phyloP scores from a whole-genome alignment of 768 basidiomycete species.

The Guyanaporus albipodus region DNA sequence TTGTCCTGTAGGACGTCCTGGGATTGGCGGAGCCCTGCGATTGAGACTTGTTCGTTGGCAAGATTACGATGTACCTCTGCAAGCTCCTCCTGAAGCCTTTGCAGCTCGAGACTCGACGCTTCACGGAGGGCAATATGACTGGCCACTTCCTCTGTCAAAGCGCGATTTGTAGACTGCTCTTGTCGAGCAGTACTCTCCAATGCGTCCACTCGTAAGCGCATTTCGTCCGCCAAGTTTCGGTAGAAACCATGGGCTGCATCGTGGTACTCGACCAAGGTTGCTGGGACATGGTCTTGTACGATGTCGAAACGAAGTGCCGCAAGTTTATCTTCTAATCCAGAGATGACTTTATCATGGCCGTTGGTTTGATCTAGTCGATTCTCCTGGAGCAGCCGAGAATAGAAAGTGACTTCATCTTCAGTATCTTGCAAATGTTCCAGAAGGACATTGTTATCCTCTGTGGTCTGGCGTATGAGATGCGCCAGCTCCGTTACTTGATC shows the following conservation, averaged over 20 bases:
- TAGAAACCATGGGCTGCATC: constrained; percentile 36
- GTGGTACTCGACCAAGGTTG: constrained; percentile 13
- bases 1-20: constrained; percentile 28
- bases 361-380: background rate
- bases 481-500: constrained; percentile 64
- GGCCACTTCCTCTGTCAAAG: constrained; percentile 35
- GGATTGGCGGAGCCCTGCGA: constrained; percentile 12
- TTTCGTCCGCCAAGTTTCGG: constrained; percentile 32
- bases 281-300: constrained; percentile 8
- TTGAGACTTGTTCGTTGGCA: constrained; percentile 20
- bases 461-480: constrained; percentile 53
- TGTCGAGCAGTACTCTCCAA: constrained; percentile 9
- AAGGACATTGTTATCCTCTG: constrained; percentile 50
- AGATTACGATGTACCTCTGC: constrained; percentile 18
- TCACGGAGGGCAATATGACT: constrained; percentile 40
- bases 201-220: constrained; percentile 19
- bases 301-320: constrained; percentile 17
- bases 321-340: constrained; percentile 17
- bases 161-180: constrained; percentile 18
- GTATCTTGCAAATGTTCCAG: constrained; percentile 14
- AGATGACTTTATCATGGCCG: background rate
- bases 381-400: constrained; percentile 10
- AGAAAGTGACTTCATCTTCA: constrained; percentile 17
- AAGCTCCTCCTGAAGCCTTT: constrained; percentile 39
- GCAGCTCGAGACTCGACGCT: constrained; percentile 40